A percentile compares a stretch with the other conserved stretches of the same genome.
These are phyloP conservation scores for Monosiga brevicollis DNA, from an alignment of 78 protist species.

Conservation along the genomic window DNA sequence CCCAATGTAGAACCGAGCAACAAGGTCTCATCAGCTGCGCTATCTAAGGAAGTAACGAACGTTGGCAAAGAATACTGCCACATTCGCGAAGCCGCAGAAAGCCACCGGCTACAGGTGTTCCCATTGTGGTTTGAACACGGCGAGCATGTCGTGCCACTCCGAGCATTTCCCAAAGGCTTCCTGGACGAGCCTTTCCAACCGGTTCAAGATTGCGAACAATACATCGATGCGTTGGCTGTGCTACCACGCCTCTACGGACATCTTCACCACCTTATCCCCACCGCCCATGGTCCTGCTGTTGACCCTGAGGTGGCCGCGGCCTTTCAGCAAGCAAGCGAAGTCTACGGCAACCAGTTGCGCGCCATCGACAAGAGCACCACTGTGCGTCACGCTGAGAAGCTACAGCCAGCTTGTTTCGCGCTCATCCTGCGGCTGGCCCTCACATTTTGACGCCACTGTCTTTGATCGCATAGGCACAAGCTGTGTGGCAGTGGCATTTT, in stretches of 20 bases:
- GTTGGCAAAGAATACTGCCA: not conserved
- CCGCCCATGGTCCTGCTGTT: no score
- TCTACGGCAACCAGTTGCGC: no score
- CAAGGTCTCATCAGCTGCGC: not conserved
- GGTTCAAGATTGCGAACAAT: not conserved
- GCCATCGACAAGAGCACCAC: no score
- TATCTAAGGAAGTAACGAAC: not conserved
- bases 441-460: no score
- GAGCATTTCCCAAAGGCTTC: not conserved
- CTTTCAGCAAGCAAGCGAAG: no score
- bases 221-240: not conserved
- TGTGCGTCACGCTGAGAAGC: no score
- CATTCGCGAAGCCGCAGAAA: not conserved
- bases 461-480: no score
- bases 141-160: not conserved
- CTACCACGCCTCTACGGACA: not conserved
- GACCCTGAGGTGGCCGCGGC: no score
- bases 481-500: no score
- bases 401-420: no score
- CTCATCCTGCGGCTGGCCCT: no score
- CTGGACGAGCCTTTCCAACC: not conserved
- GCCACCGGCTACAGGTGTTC: not conserved
- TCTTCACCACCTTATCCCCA: no score
- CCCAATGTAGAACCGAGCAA: not conserved
- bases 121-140: not conserved